Conservation (phyloP, 768 basidiomycete species). For the Serendipita sp. region DNA sequence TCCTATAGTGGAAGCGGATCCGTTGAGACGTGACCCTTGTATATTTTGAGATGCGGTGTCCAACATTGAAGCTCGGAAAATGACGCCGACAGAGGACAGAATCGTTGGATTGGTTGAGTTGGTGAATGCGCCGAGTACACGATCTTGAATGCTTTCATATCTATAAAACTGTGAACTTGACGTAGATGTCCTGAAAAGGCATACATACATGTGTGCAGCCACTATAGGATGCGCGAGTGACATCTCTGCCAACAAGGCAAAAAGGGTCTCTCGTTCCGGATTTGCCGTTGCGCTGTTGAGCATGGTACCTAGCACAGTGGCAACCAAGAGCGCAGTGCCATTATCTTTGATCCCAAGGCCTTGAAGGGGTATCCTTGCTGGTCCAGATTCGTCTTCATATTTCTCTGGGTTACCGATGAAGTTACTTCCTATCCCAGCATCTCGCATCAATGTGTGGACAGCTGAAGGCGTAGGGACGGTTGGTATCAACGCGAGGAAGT, state of each 20-base stretch:
- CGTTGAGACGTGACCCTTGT: slow-evolving; percentile 23
- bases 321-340: slow-evolving; percentile 49
- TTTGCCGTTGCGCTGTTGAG: slow-evolving; percentile 60
- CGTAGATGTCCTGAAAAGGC: slow-evolving; percentile 6
- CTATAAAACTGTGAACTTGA: slow-evolving; percentile 21
- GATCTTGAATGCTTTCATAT: slow-evolving; percentile 60
- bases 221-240: slow-evolving; percentile 52
- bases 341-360: slow-evolving; percentile 46
- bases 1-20: slow-evolving; percentile 47
- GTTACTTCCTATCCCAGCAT: slow-evolving; percentile 39
- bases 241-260: slow-evolving; percentile 56
- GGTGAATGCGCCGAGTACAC: slow-evolving; percentile 53
- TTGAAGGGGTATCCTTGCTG: slow-evolving; percentile 37
- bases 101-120: slow-evolving; percentile 55
- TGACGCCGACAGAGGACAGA: slow-evolving; percentile 52
- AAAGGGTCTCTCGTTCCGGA: slow-evolving; percentile 65
- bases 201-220: slow-evolving; percentile 51
- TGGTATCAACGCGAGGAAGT: slow-evolving; percentile 64
- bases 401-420: slow-evolving; percentile 18
- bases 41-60: slow-evolving; percentile 25
- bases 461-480: slow-evolving; percentile 39
- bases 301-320: slow-evolving; percentile 62
- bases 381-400: slow-evolving; percentile 24
- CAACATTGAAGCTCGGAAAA: slow-evolving; percentile 53
- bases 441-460: slow-evolving; percentile 44